Evolutionary conservation across 208 protist genomes (phyloP), one percentile per base, ranked within the genome.

Genomic region (Blechomonas ayalai): DNA sequence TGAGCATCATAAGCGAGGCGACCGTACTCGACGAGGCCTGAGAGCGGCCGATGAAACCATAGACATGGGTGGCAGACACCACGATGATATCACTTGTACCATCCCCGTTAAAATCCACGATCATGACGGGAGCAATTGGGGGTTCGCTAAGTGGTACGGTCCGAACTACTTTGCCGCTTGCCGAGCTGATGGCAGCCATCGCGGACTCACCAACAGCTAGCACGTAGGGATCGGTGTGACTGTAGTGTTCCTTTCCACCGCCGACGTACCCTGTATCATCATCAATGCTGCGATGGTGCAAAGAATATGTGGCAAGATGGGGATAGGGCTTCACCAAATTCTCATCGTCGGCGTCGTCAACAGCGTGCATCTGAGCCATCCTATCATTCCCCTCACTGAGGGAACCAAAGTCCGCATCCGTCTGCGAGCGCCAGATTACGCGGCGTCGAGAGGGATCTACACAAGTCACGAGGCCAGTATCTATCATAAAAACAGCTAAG

Each of bases 101-200:
- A 52, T 96, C 89, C 6, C 81, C 81, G 44, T 90, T 92, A 50
- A 96, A 82, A 52, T 96, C 89, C 13, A 60, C 62, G 9, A 93
- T 67, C 16, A 94, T 61, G 5, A 82, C 62, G 23, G 85, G 85
- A 13, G 77, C 82, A 12, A 91, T 62, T 3, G 81, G 71, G 1
- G 76, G 47, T 28, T 66, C 32, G 10, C 54, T 47, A 28, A 96
- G 52, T 34, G 37, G 27, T 22, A 92, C 55, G n/a, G 51, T 63
- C 45, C 64, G 64, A 25, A 80, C 54, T 7, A 94, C 64, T 37
- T 66, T 63, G 8, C 89, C 89, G 25, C 52, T 82, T 23, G 65
- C 58, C 7, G 71, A 64, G 32, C 78, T 76, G 10, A 96, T 36
- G 32, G 80, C 31, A 5, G 67, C 73, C 33, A 93, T 45, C 10